These are phyloP conservation scores for Metschnikowia corniflorae DNA, from an alignment of 805 yeast species.

Conservation along the genomic window DNA sequence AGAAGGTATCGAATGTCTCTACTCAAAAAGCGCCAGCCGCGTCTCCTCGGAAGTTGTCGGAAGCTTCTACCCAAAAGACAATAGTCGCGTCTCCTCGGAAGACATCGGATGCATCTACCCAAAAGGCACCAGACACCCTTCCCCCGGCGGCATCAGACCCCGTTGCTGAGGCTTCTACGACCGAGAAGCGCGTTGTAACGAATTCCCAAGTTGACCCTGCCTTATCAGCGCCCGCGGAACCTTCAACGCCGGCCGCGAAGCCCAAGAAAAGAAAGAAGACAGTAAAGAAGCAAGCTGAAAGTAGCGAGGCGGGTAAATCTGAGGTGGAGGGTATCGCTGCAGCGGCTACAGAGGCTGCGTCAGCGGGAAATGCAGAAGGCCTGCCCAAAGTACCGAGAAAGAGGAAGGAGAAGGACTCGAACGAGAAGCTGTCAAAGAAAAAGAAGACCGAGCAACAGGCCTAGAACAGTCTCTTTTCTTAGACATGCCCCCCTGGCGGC, in stretches of 20 bases:
- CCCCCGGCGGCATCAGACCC: background rate
- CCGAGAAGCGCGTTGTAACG: no score
- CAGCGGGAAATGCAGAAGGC: conserved; percentile 2
- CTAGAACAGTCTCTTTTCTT: no score
- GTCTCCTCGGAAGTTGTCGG: no score
- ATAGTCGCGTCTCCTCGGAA: no score
- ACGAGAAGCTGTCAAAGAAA: conserved; percentile 16
- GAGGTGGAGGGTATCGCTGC: conserved; percentile 1
- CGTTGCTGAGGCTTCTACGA: no score
- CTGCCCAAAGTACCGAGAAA: conserved; percentile 16
- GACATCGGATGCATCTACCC: background rate
- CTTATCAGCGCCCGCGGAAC: background rate
- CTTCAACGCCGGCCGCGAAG: background rate
- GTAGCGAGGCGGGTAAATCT: conserved; percentile 1
- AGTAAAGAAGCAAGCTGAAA: conserved; percentile 7
- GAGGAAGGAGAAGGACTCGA: conserved; percentile 17
- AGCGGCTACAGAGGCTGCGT: conserved; percentile 9
- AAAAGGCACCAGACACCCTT: background rate
- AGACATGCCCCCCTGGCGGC: no score
- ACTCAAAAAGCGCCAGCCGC: no score
- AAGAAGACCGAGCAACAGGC: conserved; percentile 16
- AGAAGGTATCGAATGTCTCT: no score
- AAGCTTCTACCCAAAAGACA: no score
- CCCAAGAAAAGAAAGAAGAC: conserved; percentile 17
- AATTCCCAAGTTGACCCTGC: no score